phyloP scores from a whole-genome alignment of 2,329 filamentous ascomycete genomes.

The Rhynchosporium secalis region DNA sequence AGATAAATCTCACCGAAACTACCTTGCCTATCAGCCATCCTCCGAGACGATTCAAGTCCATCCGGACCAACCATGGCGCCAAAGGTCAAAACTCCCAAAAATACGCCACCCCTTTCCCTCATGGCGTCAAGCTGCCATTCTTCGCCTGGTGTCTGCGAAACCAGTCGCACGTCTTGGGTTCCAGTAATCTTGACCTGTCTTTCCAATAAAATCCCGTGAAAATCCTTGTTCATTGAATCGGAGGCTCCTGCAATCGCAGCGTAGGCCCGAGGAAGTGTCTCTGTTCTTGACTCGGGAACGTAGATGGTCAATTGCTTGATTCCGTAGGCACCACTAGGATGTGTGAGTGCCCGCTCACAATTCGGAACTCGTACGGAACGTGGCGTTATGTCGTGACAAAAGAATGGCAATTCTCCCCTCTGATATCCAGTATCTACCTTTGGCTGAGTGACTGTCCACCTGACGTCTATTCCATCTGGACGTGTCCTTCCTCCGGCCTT shows the following conservation, averaged over 20 bases:
- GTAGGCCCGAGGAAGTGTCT: slow-evolving; percentile 37
- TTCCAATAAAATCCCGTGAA: slow-evolving; percentile 13
- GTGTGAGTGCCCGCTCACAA: slow-evolving; percentile 43
- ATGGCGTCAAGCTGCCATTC: slow-evolving; percentile 18
- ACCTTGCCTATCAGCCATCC: slow-evolving; percentile 6
- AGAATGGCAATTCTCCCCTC: slow-evolving; percentile 61
- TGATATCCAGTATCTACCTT: slow-evolving; percentile 34
- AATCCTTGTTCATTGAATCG: not conserved
- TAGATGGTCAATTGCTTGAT: slow-evolving; percentile 48
- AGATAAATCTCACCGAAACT: slow-evolving; percentile 9
- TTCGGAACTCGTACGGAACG: slow-evolving; percentile 56
- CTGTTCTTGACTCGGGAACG: slow-evolving; percentile 34
- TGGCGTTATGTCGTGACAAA: slow-evolving; percentile 63
- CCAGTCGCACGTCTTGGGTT: slow-evolving; percentile 6
- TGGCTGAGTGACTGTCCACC: slow-evolving; percentile 58
- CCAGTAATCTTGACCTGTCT: slow-evolving; percentile 14
- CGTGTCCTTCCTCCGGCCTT: slow-evolving; percentile 53
- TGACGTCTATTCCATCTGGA: slow-evolving; percentile 56
- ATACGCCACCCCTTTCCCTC: slow-evolving; percentile 21
- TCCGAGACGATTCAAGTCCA: not conserved
- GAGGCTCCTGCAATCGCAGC: slow-evolving; percentile 31
- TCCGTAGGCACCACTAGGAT: slow-evolving; percentile 54
- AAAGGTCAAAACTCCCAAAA: slow-evolving; percentile 24
- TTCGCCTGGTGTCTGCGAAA: slow-evolving; percentile 9
- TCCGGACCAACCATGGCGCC: not conserved